These are phyloP conservation scores for Tuber melanosporum DNA, from an alignment of 495 filamentous ascomycete species.

Conservation along the genomic window DNA sequence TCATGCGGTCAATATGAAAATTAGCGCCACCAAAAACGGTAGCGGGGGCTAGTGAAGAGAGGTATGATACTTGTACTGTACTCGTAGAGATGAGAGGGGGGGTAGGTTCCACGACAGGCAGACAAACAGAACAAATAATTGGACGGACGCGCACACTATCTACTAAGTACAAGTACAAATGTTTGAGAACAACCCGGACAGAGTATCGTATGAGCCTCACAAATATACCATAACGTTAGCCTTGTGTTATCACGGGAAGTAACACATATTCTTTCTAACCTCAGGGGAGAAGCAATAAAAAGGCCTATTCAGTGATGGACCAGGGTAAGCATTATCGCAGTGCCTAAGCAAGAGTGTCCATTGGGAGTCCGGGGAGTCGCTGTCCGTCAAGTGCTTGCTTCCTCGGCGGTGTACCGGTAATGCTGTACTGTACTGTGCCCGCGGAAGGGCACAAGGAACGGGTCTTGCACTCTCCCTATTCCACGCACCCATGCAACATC, in stretches of 20 bases:
- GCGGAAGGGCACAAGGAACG: background rate
- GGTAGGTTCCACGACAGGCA: background rate
- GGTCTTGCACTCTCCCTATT: background rate
- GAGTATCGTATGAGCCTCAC: too few relatives aligned
- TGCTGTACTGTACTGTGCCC: too few relatives aligned
- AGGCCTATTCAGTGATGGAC: background rate
- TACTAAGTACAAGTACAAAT: background rate
- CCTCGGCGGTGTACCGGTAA: background rate
- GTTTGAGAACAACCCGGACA: background rate
- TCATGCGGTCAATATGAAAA: background rate
- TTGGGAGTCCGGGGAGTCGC: background rate
- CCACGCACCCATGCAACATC: background rate
- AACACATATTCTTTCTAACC: background rate
- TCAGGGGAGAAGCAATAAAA: background rate
- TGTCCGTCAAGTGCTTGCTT: background rate
- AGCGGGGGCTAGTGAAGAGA: background rate
- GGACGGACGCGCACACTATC: background rate
- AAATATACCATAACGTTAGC: too few relatives aligned
- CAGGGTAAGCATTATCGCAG: background rate
- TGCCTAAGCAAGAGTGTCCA: background rate
- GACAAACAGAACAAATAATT: background rate
- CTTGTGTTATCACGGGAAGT: too few relatives aligned
- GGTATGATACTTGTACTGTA: too few relatives aligned
- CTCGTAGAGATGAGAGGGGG: background rate
- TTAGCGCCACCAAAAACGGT: background rate